phyloP scores from a whole-genome alignment of 208 protist genomes.

The Trypanosoma boissoni region DNA sequence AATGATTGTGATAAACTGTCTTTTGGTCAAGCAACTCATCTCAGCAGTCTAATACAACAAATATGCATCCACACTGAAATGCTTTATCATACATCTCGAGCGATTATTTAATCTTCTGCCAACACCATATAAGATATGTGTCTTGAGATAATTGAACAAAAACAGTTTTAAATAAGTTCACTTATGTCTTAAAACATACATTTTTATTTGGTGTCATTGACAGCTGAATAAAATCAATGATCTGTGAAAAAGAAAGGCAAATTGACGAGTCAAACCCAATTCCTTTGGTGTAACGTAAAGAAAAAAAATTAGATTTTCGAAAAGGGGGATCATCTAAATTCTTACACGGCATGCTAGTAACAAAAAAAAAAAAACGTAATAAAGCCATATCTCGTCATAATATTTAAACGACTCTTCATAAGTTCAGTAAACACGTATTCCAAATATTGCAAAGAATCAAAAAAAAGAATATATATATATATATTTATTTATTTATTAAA shows the following conservation, averaged over 20 bases:
- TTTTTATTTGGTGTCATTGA: conserved; percentile 30
- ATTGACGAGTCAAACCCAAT: conserved; percentile 29
- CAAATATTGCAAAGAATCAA: conserved; percentile 50
- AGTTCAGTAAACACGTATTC: conserved; percentile 46
- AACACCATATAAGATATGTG: conserved; percentile 85
- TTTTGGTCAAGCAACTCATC: conserved; percentile 36
- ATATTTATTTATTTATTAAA: conserved; percentile 43
- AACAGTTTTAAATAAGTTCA: conserved; percentile 60
- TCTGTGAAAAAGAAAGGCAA: conserved; percentile 49
- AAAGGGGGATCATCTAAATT: conserved; percentile 30
- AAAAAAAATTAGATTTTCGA: conserved; percentile 35
- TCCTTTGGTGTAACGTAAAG: no score
- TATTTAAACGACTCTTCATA: conserved; percentile 11
- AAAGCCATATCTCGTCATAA: conserved; percentile 49
- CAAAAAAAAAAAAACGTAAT: conserved; percentile 34
- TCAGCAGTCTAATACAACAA: conserved; percentile 58
- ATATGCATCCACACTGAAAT: conserved; percentile 38
- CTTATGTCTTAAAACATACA: conserved; percentile 84
- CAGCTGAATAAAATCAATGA: conserved; percentile 27
- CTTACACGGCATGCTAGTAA: conserved; percentile 42
- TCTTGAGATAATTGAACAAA: conserved; percentile 85
- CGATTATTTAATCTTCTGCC: conserved; percentile 46
- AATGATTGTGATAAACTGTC: conserved; percentile 55
- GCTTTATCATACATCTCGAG: conserved; percentile 34
- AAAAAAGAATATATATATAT: conserved; percentile 40